Conservation (phyloP, 2,329 filamentous ascomycete genomes). For the Cordyceps cateniannulata region DNA sequence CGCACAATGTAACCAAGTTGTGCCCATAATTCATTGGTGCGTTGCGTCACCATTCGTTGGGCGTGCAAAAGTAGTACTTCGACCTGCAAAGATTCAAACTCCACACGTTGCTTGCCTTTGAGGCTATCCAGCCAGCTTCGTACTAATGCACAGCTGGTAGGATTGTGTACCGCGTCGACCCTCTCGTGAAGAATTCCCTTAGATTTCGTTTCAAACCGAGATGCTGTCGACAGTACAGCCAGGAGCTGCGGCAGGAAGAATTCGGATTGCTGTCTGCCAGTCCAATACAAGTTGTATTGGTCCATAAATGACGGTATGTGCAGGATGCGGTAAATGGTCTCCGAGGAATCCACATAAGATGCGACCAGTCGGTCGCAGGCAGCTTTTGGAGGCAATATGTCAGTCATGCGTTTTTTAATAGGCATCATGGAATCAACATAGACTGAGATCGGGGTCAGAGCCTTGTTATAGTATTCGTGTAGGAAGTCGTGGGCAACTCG, state of each 20-base stretch:
- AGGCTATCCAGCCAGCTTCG: constrained; percentile 47
- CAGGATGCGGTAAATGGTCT: constrained; percentile 47
- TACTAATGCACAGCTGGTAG: constrained; percentile 49
- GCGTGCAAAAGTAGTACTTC: constrained; percentile 48
- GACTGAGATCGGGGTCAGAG: constrained; percentile 45
- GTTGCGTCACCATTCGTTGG: constrained; percentile 44
- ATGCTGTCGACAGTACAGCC: constrained; percentile 46
- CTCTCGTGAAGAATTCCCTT: constrained; percentile 45
- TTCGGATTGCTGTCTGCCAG: constrained; percentile 38
- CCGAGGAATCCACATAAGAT: constrained; percentile 43
- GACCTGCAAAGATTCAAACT: constrained; percentile 47
- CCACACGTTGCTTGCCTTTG: constrained; percentile 45
- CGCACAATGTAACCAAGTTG: constrained; percentile 49
- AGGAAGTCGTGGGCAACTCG: constrained; percentile 41
- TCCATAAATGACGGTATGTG: constrained; percentile 45
- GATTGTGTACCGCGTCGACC: constrained; percentile 48
- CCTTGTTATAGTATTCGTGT: constrained; percentile 40
- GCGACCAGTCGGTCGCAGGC: constrained; percentile 46
- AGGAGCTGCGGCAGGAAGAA: constrained; percentile 49
- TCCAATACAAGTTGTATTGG: constrained; percentile 48
- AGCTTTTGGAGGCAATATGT: constrained; percentile 44
- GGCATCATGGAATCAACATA: constrained; percentile 55
- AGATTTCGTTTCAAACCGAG: constrained; percentile 45
- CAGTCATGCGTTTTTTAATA: constrained; percentile 50
- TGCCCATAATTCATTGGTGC: constrained; percentile 46